A percentile compares a stretch with the other conserved stretches of the same genome.
These are phyloP conservation scores for Colletotrichum abscissum DNA, from an alignment of 2,329 filamentous ascomycete species.

Conservation along the genomic window DNA sequence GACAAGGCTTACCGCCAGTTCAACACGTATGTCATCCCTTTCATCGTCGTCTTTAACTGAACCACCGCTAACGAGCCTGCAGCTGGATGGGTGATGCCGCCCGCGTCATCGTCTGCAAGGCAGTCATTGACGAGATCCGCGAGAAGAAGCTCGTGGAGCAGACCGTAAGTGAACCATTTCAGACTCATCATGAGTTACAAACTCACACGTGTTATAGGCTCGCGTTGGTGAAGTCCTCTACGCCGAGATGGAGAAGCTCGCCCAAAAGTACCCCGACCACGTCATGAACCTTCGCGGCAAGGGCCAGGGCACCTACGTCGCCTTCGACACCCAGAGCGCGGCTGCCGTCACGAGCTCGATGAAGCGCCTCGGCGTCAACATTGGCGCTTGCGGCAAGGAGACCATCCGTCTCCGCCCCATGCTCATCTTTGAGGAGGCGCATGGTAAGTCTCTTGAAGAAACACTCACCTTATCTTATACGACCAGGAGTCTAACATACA, in stretches of 20 bases:
- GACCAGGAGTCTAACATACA: background rate
- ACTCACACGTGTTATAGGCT: constrained; percentile 46
- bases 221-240: constrained; percentile 77
- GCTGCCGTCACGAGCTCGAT: constrained; percentile 77
- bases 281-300: constrained; percentile 82
- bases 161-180: constrained; percentile 44
- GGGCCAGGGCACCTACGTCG: constrained; percentile 82
- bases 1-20: constrained; percentile 89
- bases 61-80: background rate
- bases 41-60: too few species aligned
- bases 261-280: constrained; percentile 73
- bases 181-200: background rate
- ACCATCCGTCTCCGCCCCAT: constrained; percentile 82
- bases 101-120: constrained; percentile 80
- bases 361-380: constrained; percentile 79
- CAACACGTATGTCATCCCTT: constrained; percentile 65
- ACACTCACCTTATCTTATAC: background rate
- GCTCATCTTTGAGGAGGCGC: constrained; percentile 82
- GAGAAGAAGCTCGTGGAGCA: constrained; percentile 75
- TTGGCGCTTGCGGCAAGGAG: constrained; percentile 77
- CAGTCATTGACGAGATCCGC: constrained; percentile 81
- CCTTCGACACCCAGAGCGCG: constrained; percentile 78
- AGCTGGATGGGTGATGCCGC: constrained; percentile 85
- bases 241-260: constrained; percentile 70
- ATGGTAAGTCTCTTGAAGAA: constrained; percentile 51